A percentile compares a stretch with the other conserved stretches of the same genome.
These are phyloP conservation scores for Eutreptiella sp. DNA, from an alignment of 208 protist genomes.

Conservation along the genomic window DNA sequence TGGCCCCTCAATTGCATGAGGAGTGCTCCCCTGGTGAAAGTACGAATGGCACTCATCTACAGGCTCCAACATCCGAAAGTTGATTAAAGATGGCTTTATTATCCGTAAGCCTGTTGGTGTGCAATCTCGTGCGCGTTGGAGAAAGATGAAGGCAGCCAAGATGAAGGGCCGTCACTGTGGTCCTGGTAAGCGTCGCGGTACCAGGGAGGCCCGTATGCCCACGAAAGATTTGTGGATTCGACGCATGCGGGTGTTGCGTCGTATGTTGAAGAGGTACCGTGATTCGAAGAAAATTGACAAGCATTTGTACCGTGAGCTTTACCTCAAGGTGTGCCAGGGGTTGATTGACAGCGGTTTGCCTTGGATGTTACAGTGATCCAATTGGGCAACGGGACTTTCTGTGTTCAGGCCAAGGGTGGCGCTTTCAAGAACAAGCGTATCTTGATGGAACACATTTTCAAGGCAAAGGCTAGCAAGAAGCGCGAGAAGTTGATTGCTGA, in stretches of 20 bases:
- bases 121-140: constrained; percentile 87
- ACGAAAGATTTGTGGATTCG: constrained; percentile 96
- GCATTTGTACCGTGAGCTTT: constrained; percentile 94
- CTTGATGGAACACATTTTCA: constrained; percentile 96
- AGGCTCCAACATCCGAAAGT: constrained; percentile 89
- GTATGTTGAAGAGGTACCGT: constrained; percentile 94
- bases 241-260: constrained; percentile 92
- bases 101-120: constrained; percentile 89
- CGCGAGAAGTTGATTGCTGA: constrained; percentile 88
- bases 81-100: constrained; percentile 95
- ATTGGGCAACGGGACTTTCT: too few species aligned
- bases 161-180: constrained; percentile 82
- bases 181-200: constrained; percentile 92
- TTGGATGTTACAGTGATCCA: too few species aligned
- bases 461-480: constrained; percentile 91
- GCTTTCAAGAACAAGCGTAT: constrained; percentile 99
- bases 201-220: constrained; percentile 91
- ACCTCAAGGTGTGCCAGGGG: too few species aligned
- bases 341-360: too few species aligned
- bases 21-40: constrained; percentile 44
- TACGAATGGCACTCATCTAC: too few species aligned
- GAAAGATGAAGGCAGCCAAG: constrained; percentile 81
- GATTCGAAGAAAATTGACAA: constrained; percentile 95
- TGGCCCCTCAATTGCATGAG: not conserved
- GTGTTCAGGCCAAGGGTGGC: constrained; percentile 98